phyloP scores from a whole-genome alignment of 225 moss, liverwort and hornwort species.

The Straminergon stramineum region DNA sequence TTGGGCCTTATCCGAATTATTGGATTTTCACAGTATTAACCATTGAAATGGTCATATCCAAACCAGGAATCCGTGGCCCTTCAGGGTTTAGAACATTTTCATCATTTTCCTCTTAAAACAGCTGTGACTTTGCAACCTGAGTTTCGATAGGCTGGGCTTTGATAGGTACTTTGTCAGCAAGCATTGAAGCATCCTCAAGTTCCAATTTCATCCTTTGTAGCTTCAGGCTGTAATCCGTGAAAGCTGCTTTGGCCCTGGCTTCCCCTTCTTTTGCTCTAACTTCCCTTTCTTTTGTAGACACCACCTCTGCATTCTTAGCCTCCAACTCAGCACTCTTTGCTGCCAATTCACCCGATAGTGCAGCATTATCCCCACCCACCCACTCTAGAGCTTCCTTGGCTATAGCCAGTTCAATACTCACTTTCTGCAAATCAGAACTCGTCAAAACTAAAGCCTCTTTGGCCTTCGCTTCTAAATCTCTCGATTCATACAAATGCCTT shows the following conservation, averaged over 20 bases:
- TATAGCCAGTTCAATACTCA: constrained; percentile 21
- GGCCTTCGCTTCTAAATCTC: constrained; percentile 25
- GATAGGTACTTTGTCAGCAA: constrained; percentile 46
- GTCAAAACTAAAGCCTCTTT: constrained; percentile 16
- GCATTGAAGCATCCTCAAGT: constrained; percentile 21
- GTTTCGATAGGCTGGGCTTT: constrained; percentile 24
- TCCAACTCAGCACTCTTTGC: constrained; percentile 15
- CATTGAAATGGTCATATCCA: neutral
- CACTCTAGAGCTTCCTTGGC: constrained; percentile 38
- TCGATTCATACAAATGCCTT: constrained; percentile 4
- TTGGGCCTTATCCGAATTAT: neutral
- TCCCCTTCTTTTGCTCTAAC: constrained; percentile 26
- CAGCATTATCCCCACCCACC: constrained; percentile 36
- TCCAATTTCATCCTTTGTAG: constrained; percentile 33
- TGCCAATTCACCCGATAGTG: constrained; percentile 8
- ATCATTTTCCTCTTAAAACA: neutral
- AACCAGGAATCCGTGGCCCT: neutral
- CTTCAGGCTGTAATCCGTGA: constrained; percentile 36
- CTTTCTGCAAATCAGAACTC: constrained; percentile 30
- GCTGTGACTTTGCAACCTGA: constrained; percentile 33
- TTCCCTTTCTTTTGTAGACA: constrained; percentile 26
- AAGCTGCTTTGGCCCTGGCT: constrained; percentile 30
- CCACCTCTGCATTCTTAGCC: constrained; percentile 16
- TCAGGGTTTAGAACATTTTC: neutral
- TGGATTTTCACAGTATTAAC: neutral